phyloP scores from a whole-genome alignment of 2,329 filamentous ascomycete genomes.

The Apiospora kogelbergensis region DNA sequence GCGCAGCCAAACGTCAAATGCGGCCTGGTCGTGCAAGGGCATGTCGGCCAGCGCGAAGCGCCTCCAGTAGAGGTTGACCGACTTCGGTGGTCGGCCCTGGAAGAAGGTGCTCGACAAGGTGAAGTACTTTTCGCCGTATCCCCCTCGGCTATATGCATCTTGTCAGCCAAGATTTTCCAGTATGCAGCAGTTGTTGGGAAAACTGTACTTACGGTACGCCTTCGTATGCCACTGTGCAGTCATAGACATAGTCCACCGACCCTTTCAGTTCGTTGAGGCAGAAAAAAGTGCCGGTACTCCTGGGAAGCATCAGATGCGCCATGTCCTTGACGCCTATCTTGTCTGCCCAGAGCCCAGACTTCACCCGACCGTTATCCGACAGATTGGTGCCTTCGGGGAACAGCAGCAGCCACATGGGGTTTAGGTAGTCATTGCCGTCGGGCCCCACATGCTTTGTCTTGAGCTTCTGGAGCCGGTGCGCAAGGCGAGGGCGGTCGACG shows the following conservation, averaged over 20 bases:
- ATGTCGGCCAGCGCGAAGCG: slow-evolving; percentile 80
- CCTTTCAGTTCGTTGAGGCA: slow-evolving; percentile 74
- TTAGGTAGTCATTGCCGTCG: slow-evolving; percentile 51
- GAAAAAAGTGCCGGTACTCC: slow-evolving; percentile 79
- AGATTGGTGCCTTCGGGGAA: slow-evolving; percentile 89
- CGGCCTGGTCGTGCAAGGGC: slow-evolving; percentile 69
- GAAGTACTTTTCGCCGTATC: slow-evolving; percentile 90
- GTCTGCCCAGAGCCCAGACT: slow-evolving; percentile 73
- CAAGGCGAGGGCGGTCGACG: slow-evolving; percentile 73
- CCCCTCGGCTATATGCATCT: slow-evolving; percentile 58
- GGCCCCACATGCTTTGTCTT: slow-evolving; percentile 57
- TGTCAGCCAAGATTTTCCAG: neutral
- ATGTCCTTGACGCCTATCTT: slow-evolving; percentile 73
- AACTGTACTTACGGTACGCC: slow-evolving; percentile 73
- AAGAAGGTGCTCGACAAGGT: slow-evolving; percentile 85
- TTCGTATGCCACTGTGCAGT: slow-evolving; percentile 95
- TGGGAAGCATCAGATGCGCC: slow-evolving; percentile 72
- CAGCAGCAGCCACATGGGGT: slow-evolving; percentile 88
- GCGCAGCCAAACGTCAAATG: slow-evolving; percentile 82
- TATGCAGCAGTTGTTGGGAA: neutral
- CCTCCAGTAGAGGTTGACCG: slow-evolving; percentile 96
- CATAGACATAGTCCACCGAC: slow-evolving; percentile 80
- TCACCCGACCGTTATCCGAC: slow-evolving; percentile 66
- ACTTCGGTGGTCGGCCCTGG: slow-evolving; percentile 85
- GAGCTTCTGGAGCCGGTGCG: slow-evolving; percentile 70